A percentile compares a stretch with the other conserved stretches of the same genome.
Evolutionary conservation across 768 basidiomycete genomes (phyloP).

Genomic region (Leccinum imitatum): DNA sequence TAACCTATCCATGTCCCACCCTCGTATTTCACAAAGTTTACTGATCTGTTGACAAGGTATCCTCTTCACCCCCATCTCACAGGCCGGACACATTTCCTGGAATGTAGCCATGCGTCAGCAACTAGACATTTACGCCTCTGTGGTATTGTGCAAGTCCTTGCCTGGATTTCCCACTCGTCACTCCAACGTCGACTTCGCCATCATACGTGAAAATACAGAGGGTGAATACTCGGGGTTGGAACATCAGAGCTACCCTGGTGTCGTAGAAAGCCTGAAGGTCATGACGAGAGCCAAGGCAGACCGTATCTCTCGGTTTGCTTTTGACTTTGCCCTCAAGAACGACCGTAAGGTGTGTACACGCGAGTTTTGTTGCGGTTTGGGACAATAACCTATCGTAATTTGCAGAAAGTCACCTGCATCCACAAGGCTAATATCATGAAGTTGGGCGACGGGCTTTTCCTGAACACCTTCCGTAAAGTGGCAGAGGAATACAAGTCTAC

Average conservation of each 20-base stretch:
- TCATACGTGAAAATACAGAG: slow-evolving; percentile 99
- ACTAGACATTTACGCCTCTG: slow-evolving; percentile 98
- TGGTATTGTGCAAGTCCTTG: slow-evolving; percentile 97
- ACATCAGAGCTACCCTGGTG: slow-evolving; percentile 97
- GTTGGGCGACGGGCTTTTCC: slow-evolving; percentile 97
- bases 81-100: slow-evolving; percentile 97
- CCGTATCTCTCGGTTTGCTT: slow-evolving; percentile 94
- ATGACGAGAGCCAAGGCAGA: slow-evolving; percentile 95
- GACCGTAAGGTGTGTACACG: slow-evolving; percentile 75
- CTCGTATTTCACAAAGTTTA: slow-evolving; percentile 1
- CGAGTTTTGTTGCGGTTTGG: not conserved
- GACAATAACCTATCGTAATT: not conserved
- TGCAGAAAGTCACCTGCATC: slow-evolving; percentile 97
- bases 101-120: slow-evolving; percentile 99
- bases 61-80: slow-evolving; percentile 96
- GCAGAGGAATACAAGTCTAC: slow-evolving; percentile 95
- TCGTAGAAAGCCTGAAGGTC: slow-evolving; percentile 97
- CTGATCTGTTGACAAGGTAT: slow-evolving; percentile 61
- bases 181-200: slow-evolving; percentile 95
- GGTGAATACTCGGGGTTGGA: slow-evolving; percentile 99
- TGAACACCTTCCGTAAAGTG: slow-evolving; percentile 94
- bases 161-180: slow-evolving; percentile 96
- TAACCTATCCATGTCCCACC: slow-evolving; percentile 29
- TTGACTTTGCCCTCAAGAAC: slow-evolving; percentile 99
- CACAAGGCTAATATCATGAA: slow-evolving; percentile 99